Evolutionary conservation across 2,329 filamentous ascomycete genomes (phyloP).

Genomic region (Paecilomyces niveus): DNA sequence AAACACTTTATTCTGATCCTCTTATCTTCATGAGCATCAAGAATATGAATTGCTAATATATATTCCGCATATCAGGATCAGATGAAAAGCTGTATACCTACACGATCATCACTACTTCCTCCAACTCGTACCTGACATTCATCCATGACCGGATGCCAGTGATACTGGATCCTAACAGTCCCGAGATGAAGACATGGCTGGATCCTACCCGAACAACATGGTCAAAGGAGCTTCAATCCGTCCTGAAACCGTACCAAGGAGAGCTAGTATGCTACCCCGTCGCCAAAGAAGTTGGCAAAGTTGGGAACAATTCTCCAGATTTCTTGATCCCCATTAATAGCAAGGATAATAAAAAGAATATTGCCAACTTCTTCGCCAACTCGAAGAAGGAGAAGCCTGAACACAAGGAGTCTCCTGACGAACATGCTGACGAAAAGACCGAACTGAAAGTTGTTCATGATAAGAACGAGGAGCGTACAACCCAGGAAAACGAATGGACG

Average conservation of each 20-base stretch:
- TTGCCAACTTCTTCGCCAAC: conserved; percentile 83
- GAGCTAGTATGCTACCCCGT: conserved; percentile 83
- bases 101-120: conserved; percentile 85
- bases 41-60: conserved; percentile 1
- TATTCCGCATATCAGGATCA: conserved; percentile 37
- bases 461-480: conserved; percentile 26
- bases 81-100: conserved; percentile 76
- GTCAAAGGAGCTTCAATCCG: conserved; percentile 67
- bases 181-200: conserved; percentile 66
- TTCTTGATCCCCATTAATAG: conserved; percentile 80
- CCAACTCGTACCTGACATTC: conserved; percentile 75
- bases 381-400: conserved; percentile 23
- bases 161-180: conserved; percentile 69
- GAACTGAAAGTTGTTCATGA: conserved; percentile 16
- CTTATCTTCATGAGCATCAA: neutral
- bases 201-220: conserved; percentile 66
- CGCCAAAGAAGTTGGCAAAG: conserved; percentile 82
- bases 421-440: conserved; percentile 26
- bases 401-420: conserved; percentile 1
- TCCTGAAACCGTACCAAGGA: conserved; percentile 72
- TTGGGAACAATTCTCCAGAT: conserved; percentile 78
- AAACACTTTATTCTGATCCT: neutral
- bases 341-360: conserved; percentile 84
- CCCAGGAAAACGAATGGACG: conserved; percentile 37
- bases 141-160: conserved; percentile 96